Base-by-base conservation (phyloP, 805 yeast species). In the Yamadazyma kitorensis region DNA sequence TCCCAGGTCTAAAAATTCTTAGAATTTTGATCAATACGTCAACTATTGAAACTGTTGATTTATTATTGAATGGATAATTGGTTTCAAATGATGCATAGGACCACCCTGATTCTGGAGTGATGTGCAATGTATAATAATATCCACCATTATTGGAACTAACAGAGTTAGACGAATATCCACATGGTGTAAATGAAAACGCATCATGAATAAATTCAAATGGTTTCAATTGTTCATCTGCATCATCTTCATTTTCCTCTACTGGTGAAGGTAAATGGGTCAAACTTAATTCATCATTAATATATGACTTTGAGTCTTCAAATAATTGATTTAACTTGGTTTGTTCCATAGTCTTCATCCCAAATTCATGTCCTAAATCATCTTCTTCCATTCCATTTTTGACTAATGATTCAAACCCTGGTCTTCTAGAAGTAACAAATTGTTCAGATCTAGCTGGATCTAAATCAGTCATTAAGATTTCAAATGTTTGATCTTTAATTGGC, bases 51-150 rank as follows among this genome's bases (percentile, higher is more conserved):
- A 66, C 64, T 10, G 55, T 47, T 19, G 45, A 27, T 28, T 59
- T 42, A 31, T 44, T 47, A 8, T 75, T 63, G 32, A 67, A 67
- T 6, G 83, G 81, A 25, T 80, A 86, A 57, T 86, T 91, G 14
- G 96, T 80, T 57, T 93, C 98, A 58, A 93, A 93, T 7, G 95
- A 85, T 4, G 98, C 98, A 59, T 91, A 91, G 4, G 96, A 86
- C 87, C 94, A 91, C 23, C 91, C 95, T 15, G 69, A 56, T 55
- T 93, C 98, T 0, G 98, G 98, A 0, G 98, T 93, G 26, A 93
- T 85, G 55, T 93, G 98, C 39, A 89, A 68, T 6, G 97, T 91
- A 54, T 83, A 84, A 52, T 77, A 78, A 47, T 74, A 70, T 14
- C 59, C 61, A 7, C 58, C 67, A 14, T 44, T 41, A 14, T 44